These are phyloP conservation scores for Eremochloa ophiuroides DNA, from an alignment of 176 grass and related monocot species.

Conservation along the genomic window DNA sequence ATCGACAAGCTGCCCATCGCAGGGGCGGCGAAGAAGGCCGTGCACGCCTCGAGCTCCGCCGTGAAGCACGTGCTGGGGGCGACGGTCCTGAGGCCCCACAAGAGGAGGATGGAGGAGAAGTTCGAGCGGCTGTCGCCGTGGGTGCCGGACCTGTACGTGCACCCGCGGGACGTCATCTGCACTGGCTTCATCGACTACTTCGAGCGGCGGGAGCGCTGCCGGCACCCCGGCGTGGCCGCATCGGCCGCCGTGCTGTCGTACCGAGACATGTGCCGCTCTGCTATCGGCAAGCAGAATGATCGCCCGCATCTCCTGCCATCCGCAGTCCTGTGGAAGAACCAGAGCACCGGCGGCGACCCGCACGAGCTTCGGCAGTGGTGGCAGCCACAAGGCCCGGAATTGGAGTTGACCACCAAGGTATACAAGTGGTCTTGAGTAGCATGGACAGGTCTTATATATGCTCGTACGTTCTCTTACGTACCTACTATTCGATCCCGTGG, in stretches of 20 bases:
- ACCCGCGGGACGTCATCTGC: constrained; percentile 14
- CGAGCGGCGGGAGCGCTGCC: background rate
- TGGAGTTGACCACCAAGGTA: background rate
- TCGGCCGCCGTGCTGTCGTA: background rate
- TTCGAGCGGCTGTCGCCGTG: background rate
- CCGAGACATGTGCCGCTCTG: background rate
- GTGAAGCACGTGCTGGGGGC: background rate
- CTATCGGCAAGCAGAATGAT: background rate
- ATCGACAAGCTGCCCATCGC: background rate
- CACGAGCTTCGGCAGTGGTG: constrained; percentile 19
- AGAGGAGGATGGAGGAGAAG: background rate
- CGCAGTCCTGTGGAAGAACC: background rate
- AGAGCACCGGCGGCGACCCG: background rate
- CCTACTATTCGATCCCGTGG: background rate
- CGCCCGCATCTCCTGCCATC: background rate
- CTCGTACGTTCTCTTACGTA: background rate
- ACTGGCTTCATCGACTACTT: constrained; percentile 30
- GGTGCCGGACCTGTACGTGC: constrained; percentile 21
- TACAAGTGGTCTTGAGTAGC: background rate
- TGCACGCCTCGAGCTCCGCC: background rate
- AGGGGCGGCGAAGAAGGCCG: background rate
- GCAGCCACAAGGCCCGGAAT: background rate
- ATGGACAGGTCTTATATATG: background rate
- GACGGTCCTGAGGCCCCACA: background rate
- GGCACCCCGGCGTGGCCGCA: background rate